phyloP scores from a whole-genome alignment of 192 early-diverging fungal species.

The Backusella luteola region DNA sequence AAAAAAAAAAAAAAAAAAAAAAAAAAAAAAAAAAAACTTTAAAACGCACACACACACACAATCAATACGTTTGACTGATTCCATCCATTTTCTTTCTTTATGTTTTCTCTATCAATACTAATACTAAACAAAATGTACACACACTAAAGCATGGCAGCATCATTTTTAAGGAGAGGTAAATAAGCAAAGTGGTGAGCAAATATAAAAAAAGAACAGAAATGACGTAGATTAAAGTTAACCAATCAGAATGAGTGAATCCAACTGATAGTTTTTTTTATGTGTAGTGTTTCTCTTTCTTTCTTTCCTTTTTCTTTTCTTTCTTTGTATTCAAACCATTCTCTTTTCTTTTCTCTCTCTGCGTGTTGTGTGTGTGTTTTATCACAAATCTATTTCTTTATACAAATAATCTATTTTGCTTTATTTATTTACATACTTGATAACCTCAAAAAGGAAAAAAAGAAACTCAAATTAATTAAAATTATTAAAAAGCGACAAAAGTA shows the following conservation, averaged over 20 bases:
- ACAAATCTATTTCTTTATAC: neutral
- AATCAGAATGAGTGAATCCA: neutral
- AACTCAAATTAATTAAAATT: slow-evolving; percentile 2
- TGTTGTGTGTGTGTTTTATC: neutral
- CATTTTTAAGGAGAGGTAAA: no score
- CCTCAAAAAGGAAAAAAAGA: slow-evolving; percentile 9
- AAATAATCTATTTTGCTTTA: neutral
- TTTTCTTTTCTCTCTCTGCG: neutral
- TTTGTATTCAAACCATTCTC: neutral
- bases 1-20: no score
- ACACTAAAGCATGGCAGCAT: no score
- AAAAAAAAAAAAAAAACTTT: neutral
- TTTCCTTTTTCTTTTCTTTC: slow-evolving; percentile 6
- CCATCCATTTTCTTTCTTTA: neutral
- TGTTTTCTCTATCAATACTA: no score
- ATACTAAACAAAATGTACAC: no score
- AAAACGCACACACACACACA: neutral
- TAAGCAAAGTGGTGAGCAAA: neutral
- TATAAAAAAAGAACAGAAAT: neutral
- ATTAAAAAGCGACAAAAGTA: neutral
- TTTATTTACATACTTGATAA: neutral
- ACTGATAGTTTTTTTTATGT: neutral
- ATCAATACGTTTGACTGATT: no score
- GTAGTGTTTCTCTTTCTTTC: neutral
- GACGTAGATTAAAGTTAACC: neutral